Base-by-base conservation (phyloP, 495 filamentous ascomycete species). In the Penicillium pancosmium region DNA sequence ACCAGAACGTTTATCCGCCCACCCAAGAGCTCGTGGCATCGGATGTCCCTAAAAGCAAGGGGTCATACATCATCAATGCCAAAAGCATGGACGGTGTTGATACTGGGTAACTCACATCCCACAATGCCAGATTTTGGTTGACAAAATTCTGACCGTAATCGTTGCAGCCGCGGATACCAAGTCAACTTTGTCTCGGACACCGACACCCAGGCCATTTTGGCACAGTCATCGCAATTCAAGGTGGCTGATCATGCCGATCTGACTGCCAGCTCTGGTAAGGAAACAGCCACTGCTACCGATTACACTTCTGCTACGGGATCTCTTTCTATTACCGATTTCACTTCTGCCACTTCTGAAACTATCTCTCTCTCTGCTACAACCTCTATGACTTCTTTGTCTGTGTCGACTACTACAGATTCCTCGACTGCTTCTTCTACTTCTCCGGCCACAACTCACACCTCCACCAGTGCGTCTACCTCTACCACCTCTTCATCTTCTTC, bases 141-240 rank as follows among this genome's bases (percentile, higher is more conserved):
- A 10, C 16, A 50, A 52, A 7, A 44, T 49, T 50, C 34, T 21
- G 41, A 16, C 16, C 21, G 19, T 47, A n/a, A 27, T 27, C 3
- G 6, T 38, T 23, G 9, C 34, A 73, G 71, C 15, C 55, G 61
- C 21, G 71, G 66, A 36, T 75, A 75, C 49, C 72, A 75, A 36
- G 69, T 75, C 67, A 73, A 75, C 60, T 55, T 75, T 47, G 46
- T 70, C 46, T 67, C 68, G 9, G 55, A 49, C 38, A 52, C 44
- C 3, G 60, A 54, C 50, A 60, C 59, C 48, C 71, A 53, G 46
- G 57, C 69, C 18, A 73, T 75, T 52, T 55, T 75, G 23, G 72
- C 72, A 41, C 72, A 75, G 64, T 73, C 71, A 12, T 61, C 64
- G 40, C 65, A 73, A 41, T 75, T 75, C 60, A 63, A 62, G 56